Percentiles rank a stretch among this genome's conserved stretches.
These are phyloP conservation scores for Picea abies DNA, from an alignment of 83 land plant genomes.

Conservation along the genomic window DNA sequence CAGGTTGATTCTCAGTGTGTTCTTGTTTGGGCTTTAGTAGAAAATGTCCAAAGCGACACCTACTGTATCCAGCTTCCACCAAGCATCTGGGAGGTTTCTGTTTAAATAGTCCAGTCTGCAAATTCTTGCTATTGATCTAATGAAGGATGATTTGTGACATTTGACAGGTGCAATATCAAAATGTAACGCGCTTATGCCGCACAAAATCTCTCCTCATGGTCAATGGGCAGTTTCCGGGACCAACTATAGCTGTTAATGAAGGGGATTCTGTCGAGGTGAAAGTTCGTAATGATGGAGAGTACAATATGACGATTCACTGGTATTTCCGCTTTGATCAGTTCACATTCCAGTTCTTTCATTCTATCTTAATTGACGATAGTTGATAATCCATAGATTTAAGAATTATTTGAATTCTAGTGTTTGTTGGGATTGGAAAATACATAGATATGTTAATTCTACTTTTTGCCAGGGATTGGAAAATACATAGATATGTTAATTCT, in stretches of 20 bases:
- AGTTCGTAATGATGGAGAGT: conserved; percentile 40
- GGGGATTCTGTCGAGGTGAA: conserved; percentile 53
- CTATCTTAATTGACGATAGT: not conserved
- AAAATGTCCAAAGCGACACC: too few species aligned
- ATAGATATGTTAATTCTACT: not conserved
- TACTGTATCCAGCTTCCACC: too few species aligned
- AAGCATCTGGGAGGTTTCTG: too few species aligned
- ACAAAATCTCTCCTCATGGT: conserved; percentile 45
- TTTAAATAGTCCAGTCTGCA: too few species aligned
- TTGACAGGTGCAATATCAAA: conserved; percentile 48
- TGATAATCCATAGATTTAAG: not conserved
- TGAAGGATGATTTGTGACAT: not conserved
- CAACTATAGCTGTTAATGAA: conserved; percentile 49
- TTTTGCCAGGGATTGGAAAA: not conserved
- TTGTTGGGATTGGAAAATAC: not conserved
- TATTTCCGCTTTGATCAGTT: conserved; percentile 1
- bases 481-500: not conserved
- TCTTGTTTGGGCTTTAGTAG: too few species aligned
- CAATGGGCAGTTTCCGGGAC: conserved; percentile 71
- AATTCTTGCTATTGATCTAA: too few species aligned
- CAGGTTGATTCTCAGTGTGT: too few species aligned
- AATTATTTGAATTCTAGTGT: not conserved
- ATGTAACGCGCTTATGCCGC: conserved; percentile 42
- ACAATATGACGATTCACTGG: conserved; percentile 69
- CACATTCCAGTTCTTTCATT: not conserved